A percentile compares a stretch with the other conserved stretches of the same genome.
phyloP scores from a whole-genome alignment of 2,329 filamentous ascomycete genomes.

The Stenocarpella maydis region DNA sequence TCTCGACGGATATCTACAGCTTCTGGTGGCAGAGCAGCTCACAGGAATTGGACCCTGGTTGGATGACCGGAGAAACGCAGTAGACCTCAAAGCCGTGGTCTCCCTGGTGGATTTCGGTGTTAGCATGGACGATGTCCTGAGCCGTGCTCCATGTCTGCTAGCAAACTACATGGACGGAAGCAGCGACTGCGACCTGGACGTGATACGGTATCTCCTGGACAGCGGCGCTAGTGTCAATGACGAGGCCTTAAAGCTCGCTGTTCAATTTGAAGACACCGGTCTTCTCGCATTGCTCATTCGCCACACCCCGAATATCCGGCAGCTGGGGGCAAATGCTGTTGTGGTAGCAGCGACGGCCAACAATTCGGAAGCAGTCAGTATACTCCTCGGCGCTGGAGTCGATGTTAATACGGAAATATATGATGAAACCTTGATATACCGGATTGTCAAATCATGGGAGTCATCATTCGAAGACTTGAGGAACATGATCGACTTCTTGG shows the following conservation, averaged over 20 bases:
- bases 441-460: background rate
- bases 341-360: background rate
- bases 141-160: background rate
- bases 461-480: background rate
- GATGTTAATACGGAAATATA: background rate
- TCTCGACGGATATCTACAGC: background rate
- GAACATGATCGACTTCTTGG: background rate
- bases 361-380: background rate
- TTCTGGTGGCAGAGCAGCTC: background rate
- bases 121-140: background rate
- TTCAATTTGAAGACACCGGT: background rate
- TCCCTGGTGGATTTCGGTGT: background rate
- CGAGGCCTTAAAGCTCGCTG: background rate
- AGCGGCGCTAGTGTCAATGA: background rate
- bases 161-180: background rate
- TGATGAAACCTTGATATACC: background rate
- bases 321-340: background rate
- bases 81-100: background rate
- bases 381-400: background rate
- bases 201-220: background rate
- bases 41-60: background rate
- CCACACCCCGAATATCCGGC: background rate
- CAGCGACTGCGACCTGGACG: background rate
- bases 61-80: accelerated
- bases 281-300: background rate